Conservation (phyloP, 768 basidiomycete species). For the Lactarius sp. region DNA sequence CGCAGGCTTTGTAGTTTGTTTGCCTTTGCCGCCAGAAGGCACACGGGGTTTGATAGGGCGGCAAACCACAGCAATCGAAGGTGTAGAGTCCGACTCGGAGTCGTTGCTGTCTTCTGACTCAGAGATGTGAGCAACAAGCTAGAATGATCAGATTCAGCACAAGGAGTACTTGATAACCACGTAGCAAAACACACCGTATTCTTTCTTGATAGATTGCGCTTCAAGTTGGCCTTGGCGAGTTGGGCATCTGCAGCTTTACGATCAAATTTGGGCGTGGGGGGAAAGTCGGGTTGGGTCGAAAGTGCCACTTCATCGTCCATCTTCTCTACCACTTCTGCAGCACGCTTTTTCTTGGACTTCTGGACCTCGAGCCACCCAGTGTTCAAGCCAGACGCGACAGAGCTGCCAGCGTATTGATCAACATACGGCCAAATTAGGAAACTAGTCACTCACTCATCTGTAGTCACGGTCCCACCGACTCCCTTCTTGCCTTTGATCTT, state of each 20-base stretch:
- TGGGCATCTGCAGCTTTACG: neutral
- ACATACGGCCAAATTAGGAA: neutral
- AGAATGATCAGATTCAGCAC: too few relatives aligned
- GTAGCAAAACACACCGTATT: neutral
- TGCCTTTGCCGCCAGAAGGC: too few relatives aligned
- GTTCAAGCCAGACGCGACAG: neutral
- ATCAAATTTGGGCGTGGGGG: neutral
- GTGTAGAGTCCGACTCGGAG: too few relatives aligned
- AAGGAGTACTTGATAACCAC: too few relatives aligned
- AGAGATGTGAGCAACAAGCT: too few relatives aligned
- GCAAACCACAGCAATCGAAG: too few relatives aligned
- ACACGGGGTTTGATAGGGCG: too few relatives aligned
- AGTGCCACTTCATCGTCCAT: neutral
- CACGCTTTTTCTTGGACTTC: neutral
- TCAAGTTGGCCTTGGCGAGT: neutral
- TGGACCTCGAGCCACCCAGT: neutral
- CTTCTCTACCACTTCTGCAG: neutral
- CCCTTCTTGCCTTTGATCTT: too few relatives aligned
- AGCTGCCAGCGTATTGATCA: too few relatives aligned
- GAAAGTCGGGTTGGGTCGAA: neutral
- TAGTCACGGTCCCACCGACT: too few relatives aligned
- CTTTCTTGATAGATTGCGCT: neutral
- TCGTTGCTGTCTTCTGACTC: too few relatives aligned
- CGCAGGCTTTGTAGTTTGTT: too few relatives aligned
- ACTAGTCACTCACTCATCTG: neutral